These are phyloP conservation scores for Coemansia aciculifera DNA, from an alignment of 192 early-diverging fungal species.

Conservation along the genomic window DNA sequence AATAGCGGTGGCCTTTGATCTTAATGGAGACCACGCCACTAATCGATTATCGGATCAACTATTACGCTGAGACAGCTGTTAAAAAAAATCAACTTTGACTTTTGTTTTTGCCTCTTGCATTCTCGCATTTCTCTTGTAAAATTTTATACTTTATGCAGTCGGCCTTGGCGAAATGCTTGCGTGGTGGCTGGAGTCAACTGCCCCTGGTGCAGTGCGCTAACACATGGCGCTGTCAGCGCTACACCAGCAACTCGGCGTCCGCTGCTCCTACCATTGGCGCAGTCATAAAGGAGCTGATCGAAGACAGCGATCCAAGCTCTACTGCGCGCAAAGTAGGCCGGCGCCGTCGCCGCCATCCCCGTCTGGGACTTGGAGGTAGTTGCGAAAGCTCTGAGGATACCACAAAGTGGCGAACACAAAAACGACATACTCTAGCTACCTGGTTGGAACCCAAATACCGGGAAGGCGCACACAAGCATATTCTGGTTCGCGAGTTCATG, in stretches of 20 bases:
- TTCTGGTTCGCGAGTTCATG: conserved; percentile 38
- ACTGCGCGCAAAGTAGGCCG: not conserved
- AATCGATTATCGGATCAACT: conserved; percentile 3
- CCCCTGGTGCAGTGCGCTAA: not conserved
- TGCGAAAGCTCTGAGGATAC: conserved; percentile 2
- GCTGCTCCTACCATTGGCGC: not conserved
- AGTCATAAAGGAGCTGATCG: not conserved
- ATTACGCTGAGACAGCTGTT: not conserved
- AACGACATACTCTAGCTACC: not conserved
- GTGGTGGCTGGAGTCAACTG: not conserved
- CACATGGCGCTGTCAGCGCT: not conserved
- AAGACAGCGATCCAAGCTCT: not conserved
- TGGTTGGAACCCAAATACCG: not conserved
- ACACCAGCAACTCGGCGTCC: not conserved
- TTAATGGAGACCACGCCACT: not conserved
- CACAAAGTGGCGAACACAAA: not conserved
- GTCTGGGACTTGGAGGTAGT: not conserved
- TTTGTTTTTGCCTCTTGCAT: not conserved
- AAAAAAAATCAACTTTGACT: no score
- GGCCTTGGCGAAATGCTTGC: conserved; percentile 4
- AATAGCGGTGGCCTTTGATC: not conserved
- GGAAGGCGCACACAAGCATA: conserved; percentile 13
- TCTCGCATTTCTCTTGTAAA: not conserved
- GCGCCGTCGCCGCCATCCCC: not conserved
- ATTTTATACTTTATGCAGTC: not conserved